Conservation (phyloP, 345 rosid species). For the Euphorbia pulcherrima region DNA sequence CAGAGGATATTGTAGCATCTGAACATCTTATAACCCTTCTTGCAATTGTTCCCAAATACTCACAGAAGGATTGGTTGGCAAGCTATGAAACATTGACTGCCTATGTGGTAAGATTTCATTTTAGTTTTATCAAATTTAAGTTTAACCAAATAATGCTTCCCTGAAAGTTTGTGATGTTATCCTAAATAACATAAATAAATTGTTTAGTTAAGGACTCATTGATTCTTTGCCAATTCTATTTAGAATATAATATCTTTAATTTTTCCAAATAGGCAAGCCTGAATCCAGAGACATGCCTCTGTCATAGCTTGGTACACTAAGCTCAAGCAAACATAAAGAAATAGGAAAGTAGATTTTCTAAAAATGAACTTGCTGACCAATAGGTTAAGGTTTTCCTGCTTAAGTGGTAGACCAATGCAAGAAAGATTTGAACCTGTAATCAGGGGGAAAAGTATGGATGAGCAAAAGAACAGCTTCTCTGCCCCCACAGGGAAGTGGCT, state of each 20-base stretch:
- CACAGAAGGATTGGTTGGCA: conserved; percentile 97
- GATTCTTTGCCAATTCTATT: background rate
- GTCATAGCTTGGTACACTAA: background rate
- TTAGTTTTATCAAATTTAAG: background rate
- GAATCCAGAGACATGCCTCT: background rate
- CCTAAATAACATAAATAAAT: background rate
- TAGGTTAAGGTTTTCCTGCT: background rate
- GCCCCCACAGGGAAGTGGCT: background rate
- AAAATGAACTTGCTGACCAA: background rate
- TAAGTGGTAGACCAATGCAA: background rate
- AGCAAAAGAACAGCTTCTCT: background rate
- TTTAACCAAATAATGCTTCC: background rate
- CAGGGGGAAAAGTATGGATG: background rate
- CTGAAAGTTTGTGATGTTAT: conserved; percentile 1
- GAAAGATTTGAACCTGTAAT: no score
- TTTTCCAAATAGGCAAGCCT: background rate
- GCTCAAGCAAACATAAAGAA: background rate
- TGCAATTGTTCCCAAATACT: conserved; percentile 83
- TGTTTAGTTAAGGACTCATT: background rate
- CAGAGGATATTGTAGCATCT: conserved; percentile 74
- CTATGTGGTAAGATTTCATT: conserved; percentile 71
- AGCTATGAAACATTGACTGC: conserved; percentile 84
- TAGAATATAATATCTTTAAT: background rate
- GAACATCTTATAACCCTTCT: conserved; percentile 87
- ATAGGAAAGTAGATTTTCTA: background rate